Base-by-base conservation (phyloP, 768 basidiomycete genomes). In the Cubamyces sp. region DNA sequence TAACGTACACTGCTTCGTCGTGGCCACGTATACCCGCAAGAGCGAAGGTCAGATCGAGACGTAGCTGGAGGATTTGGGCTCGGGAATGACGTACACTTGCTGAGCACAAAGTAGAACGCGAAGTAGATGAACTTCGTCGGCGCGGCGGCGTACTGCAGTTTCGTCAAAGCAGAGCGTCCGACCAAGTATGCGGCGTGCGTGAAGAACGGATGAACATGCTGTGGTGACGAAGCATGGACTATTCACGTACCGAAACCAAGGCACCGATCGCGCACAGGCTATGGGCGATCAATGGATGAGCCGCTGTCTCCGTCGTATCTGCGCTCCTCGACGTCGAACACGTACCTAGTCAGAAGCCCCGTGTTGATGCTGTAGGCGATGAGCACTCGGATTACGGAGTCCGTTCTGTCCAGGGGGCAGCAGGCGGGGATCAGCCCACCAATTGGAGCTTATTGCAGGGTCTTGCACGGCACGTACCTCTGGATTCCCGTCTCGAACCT, bases 341-440 rank as follows among this genome's bases (percentile, higher is more conserved):
- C 58, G 23, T 21, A 66, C 65, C 65, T 66, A 14, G 65, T 66
- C 16, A 66, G 45, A 28, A 66, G 34, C 15, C 65, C 61, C 7
- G 65, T 64, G 46, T 66, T 66, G 59, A 66, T 64, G 46, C 62
- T 63, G 34, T 66, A 66, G 16, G 61, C 45, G 49, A 61, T 61
- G 41, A 66, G 51, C 9, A 64, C 28, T 2, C 57, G 23, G 18
- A 66, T 57, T 3, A 66, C 49, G 1, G 50, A 49, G 55, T 66
- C 65, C n/a, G 65, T 57, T n/a, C 65, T 66, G 42, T 11, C 18
- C 11, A 16, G 23, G 48, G 4, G 25, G 23, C 16, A 3, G 37
- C 46, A 54, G 8, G 40, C 46, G 25, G 16, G 18, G 41, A 18
- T 43, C 3, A 14, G 49, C 34, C n/a, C 15, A 21, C n/a, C 26